Evolutionary conservation across 495 filamentous ascomycete species (phyloP).

Genomic region (Physcia stellaris): DNA sequence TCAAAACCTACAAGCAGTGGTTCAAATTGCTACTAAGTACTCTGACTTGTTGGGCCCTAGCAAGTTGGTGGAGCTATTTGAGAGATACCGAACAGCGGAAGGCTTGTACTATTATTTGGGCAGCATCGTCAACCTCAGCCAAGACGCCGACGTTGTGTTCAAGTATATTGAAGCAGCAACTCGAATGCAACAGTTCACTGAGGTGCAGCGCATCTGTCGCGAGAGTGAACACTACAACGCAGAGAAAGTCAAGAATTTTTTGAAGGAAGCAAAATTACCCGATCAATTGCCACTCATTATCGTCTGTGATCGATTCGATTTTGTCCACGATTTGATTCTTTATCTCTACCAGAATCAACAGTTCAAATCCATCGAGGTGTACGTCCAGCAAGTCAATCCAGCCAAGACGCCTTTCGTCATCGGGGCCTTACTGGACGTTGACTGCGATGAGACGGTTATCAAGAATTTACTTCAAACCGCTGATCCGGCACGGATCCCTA

Average conservation of each 20-base stretch:
- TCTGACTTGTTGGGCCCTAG: conserved; percentile 90
- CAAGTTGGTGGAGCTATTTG: conserved; percentile 81
- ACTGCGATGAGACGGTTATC: conserved; percentile 92
- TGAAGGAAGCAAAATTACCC: conserved; percentile 86
- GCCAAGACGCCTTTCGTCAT: conserved; percentile 86
- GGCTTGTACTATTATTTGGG: conserved; percentile 97
- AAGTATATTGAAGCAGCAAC: conserved; percentile 99
- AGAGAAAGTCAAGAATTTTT: conserved; percentile 98
- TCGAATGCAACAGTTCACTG: conserved; percentile 75
- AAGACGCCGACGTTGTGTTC: conserved; percentile 92
- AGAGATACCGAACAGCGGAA: conserved; percentile 93
- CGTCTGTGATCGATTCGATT: conserved; percentile 96
- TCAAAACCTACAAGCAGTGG: conserved; percentile 86
- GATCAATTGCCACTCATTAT: conserved; percentile 96
- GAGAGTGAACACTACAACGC: conserved; percentile 92
- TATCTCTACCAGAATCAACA: conserved; percentile 99
- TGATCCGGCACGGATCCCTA: conserved; percentile 72
- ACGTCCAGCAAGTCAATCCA: conserved; percentile 98
- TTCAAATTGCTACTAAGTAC: conserved; percentile 93
- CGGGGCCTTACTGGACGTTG: conserved; percentile 90
- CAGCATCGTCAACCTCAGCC: conserved; percentile 91
- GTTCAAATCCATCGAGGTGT: conserved; percentile 98
- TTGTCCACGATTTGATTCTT: conserved; percentile 91
- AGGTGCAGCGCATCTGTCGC: conserved; percentile 93
- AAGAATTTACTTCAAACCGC: conserved; percentile 85